Evolutionary conservation across 2,329 filamentous ascomycete species (phyloP), one percentile per base, ranked within the genome.

Genomic region (Onygenales sp.): DNA sequence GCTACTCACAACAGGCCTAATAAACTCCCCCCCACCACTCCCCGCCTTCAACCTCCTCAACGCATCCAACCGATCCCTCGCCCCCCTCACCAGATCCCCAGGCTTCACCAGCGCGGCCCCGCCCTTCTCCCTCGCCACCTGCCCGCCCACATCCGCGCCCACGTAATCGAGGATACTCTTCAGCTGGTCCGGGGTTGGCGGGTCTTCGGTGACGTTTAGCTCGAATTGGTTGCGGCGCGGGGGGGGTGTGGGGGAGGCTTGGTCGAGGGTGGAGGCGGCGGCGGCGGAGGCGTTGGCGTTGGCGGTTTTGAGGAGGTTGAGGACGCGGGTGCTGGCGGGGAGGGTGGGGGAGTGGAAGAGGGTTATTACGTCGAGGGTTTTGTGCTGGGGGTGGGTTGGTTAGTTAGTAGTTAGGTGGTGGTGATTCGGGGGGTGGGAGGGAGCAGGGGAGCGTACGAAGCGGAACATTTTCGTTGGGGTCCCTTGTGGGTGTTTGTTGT

Each of bases 271-370:
- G 8, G 88, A 82, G 21, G 80, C 77, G 55, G 83, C 77, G 34
- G 80, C 70, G 10, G 21, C 17, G 17, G 17, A 17, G 17, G 88
- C 83, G 47, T 82, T 82, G 47, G 86, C 84, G 31, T 87, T 87
- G 34, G 83, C 80, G 72, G 92, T 84, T 74, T 93, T 94, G 56
- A 97, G 81, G 51, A 95, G 74, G 42, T 81, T 85, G 57, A 85
- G 81, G 34, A 86, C 86, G 56, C 86, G 83, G 49, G 82, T 76
- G 3, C 91, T 96, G 58, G 85, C 78, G 21, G 86, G 81, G 52
- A 81, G 80, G 62, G 78, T 80, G 54, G 92, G 82, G 71, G 88
- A 87, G 80, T 96, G 91, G 79, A 97, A 98, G 77, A 98, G 85
- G 57, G 92, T 97, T 68, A 97, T 83, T 61, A 95, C 88, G 76